Percentiles rank a stretch among this genome's conserved stretches.
These are phyloP conservation scores for Ampelomyces quisqualis DNA, from an alignment of 2,329 filamentous ascomycete species.

Conservation along the genomic window DNA sequence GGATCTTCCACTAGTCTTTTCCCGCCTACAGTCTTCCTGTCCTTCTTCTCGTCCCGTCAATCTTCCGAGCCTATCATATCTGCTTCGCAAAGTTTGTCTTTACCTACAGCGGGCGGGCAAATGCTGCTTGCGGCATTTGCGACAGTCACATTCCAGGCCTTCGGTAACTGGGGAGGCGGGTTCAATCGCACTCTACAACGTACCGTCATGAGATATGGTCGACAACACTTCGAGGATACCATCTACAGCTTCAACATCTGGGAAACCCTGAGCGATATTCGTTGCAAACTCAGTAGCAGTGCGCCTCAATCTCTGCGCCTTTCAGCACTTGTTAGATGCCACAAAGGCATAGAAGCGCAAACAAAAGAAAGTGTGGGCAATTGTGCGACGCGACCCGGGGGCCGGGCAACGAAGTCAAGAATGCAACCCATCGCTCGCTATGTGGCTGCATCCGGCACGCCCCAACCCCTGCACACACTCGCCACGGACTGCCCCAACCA, in stretches of 20 bases:
- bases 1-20: conserved; percentile 15
- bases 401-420: conserved; percentile 16
- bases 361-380: conserved; percentile 13
- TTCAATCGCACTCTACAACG: conserved; percentile 11
- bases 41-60: neutral
- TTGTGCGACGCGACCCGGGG: conserved; percentile 19
- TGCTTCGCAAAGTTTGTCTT: conserved; percentile 2
- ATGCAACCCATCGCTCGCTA: conserved; percentile 17
- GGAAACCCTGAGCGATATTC: too few relatives aligned
- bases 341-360: neutral
- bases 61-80: neutral
- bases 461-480: conserved; percentile 20
- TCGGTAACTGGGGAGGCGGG: conserved; percentile 12
- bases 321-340: neutral
- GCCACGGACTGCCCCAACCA: conserved; percentile 28
- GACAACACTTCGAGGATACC: neutral
- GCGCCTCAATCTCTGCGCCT: neutral
- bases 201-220: neutral
- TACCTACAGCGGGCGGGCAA: conserved; percentile 15
- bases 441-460: conserved; percentile 33
- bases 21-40: conserved; percentile 9
- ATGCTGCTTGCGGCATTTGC: conserved; percentile 32
- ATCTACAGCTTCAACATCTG: too few relatives aligned
- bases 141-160: conserved; percentile 16
- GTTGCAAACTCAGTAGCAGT: too few relatives aligned